Conservation (phyloP, 2,329 filamentous ascomycete species). For the Elsinoe necatrix region DNA sequence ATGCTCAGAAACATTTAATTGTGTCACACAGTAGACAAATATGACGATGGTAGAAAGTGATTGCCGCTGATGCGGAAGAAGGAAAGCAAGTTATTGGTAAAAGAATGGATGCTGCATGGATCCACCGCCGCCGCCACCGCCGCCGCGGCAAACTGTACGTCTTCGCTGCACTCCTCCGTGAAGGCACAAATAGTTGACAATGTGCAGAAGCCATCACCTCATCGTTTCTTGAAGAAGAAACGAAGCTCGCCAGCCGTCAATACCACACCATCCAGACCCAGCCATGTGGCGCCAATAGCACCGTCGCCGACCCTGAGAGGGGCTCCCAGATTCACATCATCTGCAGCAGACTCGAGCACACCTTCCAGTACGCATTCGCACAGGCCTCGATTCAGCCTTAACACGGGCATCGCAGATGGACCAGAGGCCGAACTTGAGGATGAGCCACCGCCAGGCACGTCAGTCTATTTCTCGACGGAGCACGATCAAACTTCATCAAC, state of each 20-base stretch:
- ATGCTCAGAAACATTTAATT: background rate
- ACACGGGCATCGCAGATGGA: background rate
- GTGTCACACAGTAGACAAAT: background rate
- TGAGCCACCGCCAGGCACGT: background rate
- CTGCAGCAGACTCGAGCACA: background rate
- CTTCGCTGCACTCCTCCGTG: background rate
- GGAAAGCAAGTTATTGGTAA: background rate
- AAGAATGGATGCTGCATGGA: conserved; percentile 5
- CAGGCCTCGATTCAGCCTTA: background rate
- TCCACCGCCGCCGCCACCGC: conserved; percentile 14
- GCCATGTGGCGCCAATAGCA: background rate
- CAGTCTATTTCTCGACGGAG: background rate
- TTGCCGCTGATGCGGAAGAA: background rate
- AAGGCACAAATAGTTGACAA: background rate
- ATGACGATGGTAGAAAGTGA: background rate
- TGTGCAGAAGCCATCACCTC: conserved; percentile 11
- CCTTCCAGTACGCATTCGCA: background rate
- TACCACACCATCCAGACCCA: background rate
- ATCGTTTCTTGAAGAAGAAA: conserved; percentile 6
- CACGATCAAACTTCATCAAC: background rate
- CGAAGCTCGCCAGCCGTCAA: background rate
- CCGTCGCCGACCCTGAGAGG: background rate
- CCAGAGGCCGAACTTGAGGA: background rate
- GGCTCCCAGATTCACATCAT: background rate
- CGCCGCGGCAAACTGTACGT: background rate